A percentile compares a stretch with the other conserved stretches of the same genome.
phyloP scores from a whole-genome alignment of 2,329 filamentous ascomycete genomes.

The Beauveria sp. region DNA sequence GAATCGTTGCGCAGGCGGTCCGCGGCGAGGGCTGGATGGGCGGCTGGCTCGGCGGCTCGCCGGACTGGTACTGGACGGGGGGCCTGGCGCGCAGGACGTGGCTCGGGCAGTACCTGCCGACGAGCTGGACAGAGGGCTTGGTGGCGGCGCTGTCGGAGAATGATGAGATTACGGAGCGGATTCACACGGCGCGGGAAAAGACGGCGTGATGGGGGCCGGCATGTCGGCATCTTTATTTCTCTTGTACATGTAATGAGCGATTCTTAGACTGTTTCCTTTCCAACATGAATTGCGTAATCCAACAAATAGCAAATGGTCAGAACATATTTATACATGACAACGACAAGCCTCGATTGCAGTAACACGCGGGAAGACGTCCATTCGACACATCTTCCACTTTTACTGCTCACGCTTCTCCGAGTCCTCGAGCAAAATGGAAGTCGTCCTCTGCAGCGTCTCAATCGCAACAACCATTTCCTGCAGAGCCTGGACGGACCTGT shows the following conservation, averaged over 20 bases:
- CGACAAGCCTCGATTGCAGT: no score
- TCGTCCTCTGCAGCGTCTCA: not conserved
- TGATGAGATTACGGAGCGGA: not conserved
- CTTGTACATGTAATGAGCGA: not conserved
- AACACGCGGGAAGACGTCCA: no score
- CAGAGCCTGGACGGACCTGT: not conserved
- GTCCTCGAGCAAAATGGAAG: not conserved
- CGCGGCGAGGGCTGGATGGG: conserved; percentile 26
- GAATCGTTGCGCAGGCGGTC: conserved; percentile 36
- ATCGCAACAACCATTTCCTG: not conserved
- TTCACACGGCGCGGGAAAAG: not conserved
- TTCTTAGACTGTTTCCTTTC: no score
- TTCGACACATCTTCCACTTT: not conserved
- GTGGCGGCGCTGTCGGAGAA: conserved; percentile 1
- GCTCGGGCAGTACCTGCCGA: conserved; percentile 7
- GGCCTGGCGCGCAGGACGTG: conserved; percentile 4
- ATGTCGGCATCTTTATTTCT: not conserved
- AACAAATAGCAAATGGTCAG: no score
- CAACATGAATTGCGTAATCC: no score
- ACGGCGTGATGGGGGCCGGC: not conserved
- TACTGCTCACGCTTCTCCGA: not conserved
- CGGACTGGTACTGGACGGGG: conserved; percentile 17
- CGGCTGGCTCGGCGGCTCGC: conserved; percentile 16
- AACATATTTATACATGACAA: no score
- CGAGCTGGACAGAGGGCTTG: not conserved